Conservation (phyloP, 2,329 filamentous ascomycete species). For the Colletotrichum coccodes region DNA sequence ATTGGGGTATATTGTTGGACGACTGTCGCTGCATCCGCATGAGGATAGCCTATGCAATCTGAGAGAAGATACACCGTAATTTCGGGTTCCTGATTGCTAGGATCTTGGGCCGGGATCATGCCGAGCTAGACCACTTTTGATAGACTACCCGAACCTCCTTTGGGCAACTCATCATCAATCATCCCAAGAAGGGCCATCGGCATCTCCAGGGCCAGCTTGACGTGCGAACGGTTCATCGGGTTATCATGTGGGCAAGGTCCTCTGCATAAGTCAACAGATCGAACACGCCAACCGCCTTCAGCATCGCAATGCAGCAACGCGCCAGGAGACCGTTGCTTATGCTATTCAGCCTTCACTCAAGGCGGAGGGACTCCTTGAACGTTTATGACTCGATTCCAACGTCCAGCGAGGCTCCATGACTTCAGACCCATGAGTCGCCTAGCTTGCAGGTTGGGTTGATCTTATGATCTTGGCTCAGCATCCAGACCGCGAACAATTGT, state of each 20-base stretch:
- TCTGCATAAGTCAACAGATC: conserved; percentile 2
- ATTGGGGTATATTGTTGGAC: too few relatives aligned
- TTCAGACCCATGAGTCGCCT: background rate
- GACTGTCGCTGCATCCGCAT: conserved; percentile 3
- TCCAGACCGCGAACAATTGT: background rate
- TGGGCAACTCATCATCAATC: background rate
- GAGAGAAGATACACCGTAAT: conserved; percentile 22
- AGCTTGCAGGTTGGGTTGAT: too few relatives aligned
- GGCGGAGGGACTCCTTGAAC: background rate
- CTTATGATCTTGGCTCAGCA: background rate
- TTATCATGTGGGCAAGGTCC: background rate
- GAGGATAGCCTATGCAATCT: conserved; percentile 11
- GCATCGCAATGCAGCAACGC: background rate
- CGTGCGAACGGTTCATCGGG: background rate
- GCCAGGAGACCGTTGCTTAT: background rate
- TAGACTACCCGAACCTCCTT: conserved; percentile 13
- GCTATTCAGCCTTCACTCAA: background rate
- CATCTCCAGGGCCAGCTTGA: background rate
- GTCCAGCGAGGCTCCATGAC: background rate
- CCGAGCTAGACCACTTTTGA: conserved; percentile 13
- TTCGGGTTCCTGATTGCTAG: conserved; percentile 15
- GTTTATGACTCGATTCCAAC: background rate
- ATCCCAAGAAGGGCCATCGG: conserved; percentile 13
- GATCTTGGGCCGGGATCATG: conserved; percentile 7
- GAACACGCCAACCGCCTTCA: background rate